Base-by-base conservation (phyloP, 352 stramenopile genomes). In the Phytophthora brassicae region DNA sequence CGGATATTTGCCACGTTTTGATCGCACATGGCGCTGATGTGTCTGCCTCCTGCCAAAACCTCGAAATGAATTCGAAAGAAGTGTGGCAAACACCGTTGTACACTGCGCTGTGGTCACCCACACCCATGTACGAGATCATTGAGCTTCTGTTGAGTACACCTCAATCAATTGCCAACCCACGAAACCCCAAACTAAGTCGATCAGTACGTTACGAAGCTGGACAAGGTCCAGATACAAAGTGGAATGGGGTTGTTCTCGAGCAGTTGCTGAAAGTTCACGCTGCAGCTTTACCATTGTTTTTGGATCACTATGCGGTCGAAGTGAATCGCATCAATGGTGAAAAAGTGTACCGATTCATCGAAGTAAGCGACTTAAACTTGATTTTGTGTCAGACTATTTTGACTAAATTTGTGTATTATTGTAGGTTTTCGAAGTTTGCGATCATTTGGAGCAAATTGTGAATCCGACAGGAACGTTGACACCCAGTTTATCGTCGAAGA, bases 271-370 rank as follows among this genome's bases (percentile, higher is more conserved):
- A 79, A 39, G 64, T 83, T 0, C 73, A 84, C 24, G 60, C 66
- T 1, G 66, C 65, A 20, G 60, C 72, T 16, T 56, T 86, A 9
- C 63, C 72, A 4, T 53, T 80, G 14, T 78, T 82, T 26, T 49
- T 86, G 38, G 67, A 86, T 35, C 74, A 86, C 51, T 86, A 77
- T 36, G 66, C 64, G 8, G 44, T 74, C 5, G 66, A 77, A 59
- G 77, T 80, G 5, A 76, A 75, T 33, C 66, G 64, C n/a, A 76
- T 81, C n/a, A 84, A 76, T 23, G 77, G 77, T 9, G 68, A 79
- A 8, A 78, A 68, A 50, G 60, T 81, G 23, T 79, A 66, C 38
- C 73, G 69, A 24, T 86, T 82, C 36, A 48, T 70, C 11, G 70
- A 78, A 58, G 73, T 81, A 56, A 56, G 43, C 12, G 56, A 28